Evolutionary conservation across 148 eudicot genomes (phyloP).

Genomic region (Mesembryanthemum crystallinum): DNA sequence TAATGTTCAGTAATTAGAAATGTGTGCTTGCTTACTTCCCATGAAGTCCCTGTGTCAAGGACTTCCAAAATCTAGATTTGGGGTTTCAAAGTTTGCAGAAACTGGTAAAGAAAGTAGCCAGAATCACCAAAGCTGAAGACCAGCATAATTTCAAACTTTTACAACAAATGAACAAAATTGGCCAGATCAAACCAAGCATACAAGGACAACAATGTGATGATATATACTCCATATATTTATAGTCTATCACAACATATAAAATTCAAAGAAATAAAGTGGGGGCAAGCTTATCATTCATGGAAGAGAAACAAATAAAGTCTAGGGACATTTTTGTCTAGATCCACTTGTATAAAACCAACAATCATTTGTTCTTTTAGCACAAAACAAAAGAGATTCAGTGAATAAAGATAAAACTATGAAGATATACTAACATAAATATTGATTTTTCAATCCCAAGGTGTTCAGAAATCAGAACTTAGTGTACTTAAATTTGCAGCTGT

Average conservation of each 20-base stretch:
- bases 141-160: conserved; percentile 14
- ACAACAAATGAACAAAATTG: conserved; percentile 21
- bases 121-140: background rate
- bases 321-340: conserved; percentile 17
- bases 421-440: conserved; percentile 2
- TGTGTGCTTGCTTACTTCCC: background rate
- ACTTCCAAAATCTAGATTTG: conserved; percentile 13
- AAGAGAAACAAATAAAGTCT: conserved; percentile 6
- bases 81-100: conserved; percentile 13
- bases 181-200: conserved; percentile 11
- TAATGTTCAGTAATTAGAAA: too few relatives aligned
- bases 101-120: background rate
- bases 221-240: background rate
- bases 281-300: conserved; percentile 3
- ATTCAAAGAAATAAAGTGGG: background rate
- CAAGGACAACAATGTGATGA: conserved; percentile 19
- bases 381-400: conserved; percentile 13
- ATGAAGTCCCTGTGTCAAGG: conserved; percentile 18
- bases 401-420: background rate
- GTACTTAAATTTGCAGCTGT: conserved; percentile 25
- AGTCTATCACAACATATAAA: background rate
- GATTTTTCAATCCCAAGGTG: conserved; percentile 31
- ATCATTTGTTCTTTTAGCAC: conserved; percentile 17
- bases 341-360: conserved; percentile 18
- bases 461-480: conserved; percentile 16